A percentile compares a stretch with the other conserved stretches of the same genome.
Evolutionary conservation across 73 alveolate genomes (phyloP).

Genomic region (Symbiodinium natans): DNA sequence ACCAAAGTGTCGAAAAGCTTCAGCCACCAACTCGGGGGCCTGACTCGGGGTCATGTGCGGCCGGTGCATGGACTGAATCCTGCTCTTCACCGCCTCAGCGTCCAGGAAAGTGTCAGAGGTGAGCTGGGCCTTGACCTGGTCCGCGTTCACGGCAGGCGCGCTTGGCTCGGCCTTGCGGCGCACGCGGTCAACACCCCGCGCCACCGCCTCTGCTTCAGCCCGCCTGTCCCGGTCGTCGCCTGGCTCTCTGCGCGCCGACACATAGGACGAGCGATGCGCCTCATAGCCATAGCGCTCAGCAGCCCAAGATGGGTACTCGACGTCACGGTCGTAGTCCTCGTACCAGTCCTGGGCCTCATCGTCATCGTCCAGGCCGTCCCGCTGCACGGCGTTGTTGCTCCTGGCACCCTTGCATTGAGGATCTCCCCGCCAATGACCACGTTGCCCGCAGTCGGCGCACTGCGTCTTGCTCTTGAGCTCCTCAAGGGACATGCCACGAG

Average conservation of each 20-base stretch:
- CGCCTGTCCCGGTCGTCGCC: no score
- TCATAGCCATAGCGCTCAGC: not conserved
- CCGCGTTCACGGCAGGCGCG: not conserved
- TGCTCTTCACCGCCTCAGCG: not conserved
- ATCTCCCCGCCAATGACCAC: constrained; percentile 2
- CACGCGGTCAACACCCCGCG: not conserved
- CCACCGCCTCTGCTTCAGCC: not conserved
- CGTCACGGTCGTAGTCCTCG: not conserved
- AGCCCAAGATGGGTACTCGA: not conserved
- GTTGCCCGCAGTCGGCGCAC: not conserved
- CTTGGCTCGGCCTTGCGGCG: not conserved
- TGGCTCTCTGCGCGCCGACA: no score
- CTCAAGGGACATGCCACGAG: constrained; percentile 1
- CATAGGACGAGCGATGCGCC: not conserved
- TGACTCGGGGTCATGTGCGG: not conserved
- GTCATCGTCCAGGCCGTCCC: not conserved
- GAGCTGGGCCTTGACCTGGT: not conserved
- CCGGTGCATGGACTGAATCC: not conserved
- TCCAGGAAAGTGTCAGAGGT: not conserved
- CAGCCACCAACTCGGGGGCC: not conserved
- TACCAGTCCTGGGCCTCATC: not conserved
- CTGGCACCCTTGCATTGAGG: not conserved
- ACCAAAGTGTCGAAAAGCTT: not conserved
- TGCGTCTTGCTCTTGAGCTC: not conserved
- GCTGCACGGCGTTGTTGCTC: not conserved